phyloP scores from a whole-genome alignment of 768 basidiomycete species.

The Heimioporus sp. region DNA sequence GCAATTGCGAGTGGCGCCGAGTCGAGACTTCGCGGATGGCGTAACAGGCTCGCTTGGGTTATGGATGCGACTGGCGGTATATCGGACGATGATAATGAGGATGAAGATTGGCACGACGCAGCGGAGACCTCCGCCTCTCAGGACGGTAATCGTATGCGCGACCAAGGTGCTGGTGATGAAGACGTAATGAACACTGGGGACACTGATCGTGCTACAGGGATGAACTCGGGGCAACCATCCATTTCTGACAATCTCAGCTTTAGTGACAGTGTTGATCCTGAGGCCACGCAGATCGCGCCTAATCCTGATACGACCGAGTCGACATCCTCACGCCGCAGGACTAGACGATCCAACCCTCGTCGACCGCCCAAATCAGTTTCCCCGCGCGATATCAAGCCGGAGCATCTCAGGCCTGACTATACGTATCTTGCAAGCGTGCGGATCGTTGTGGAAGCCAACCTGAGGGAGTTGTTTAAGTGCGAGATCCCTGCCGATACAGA shows the following conservation, averaged over 20 bases:
- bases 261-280: neutral
- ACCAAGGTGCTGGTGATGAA: neutral
- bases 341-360: conserved; percentile 18
- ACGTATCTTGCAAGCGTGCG: conserved; percentile 50
- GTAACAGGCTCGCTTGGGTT: conserved; percentile 15
- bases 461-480: conserved; percentile 37
- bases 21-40: neutral
- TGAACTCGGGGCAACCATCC: conserved; percentile 9
- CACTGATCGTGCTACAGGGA: conserved; percentile 13
- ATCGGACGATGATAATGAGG: conserved; percentile 14
- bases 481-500: neutral
- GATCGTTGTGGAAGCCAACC: conserved; percentile 49
- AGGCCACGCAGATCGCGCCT: neutral
- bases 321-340: conserved; percentile 14
- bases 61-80: conserved; percentile 8
- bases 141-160: neutral
- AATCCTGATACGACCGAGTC: neutral
- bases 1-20: neutral
- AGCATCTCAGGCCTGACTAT: conserved; percentile 47
- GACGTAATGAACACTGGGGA: conserved; percentile 1
- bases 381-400: conserved; percentile 18
- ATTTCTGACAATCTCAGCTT: conserved; percentile 10
- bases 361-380: conserved; percentile 12
- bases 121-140: neutral
- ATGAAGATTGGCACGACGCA: conserved; percentile 23